Evolutionary conservation across 2,329 filamentous ascomycete genomes (phyloP).

Genomic region (Neofusicoccum kwambonambiense): DNA sequence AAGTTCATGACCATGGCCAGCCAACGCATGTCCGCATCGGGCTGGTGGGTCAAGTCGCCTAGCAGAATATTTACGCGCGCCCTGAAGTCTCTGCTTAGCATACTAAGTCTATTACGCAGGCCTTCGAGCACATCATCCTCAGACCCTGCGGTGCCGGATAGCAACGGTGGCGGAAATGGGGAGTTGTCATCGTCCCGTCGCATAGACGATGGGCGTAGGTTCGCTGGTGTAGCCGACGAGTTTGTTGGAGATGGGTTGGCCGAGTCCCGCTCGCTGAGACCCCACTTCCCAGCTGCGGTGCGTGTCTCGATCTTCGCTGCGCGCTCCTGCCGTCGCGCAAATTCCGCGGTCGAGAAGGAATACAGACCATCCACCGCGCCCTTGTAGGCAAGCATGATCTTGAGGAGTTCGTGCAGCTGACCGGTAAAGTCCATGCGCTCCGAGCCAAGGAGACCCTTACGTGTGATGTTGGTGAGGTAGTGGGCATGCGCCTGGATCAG

Average conservation of each 20-base stretch:
- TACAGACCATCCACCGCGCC: constrained; percentile 93
- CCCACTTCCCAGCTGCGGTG: constrained; percentile 65
- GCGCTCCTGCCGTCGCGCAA: constrained; percentile 83
- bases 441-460: constrained; percentile 89
- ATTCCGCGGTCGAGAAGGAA: constrained; percentile 91
- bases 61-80: constrained; percentile 75
- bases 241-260: constrained; percentile 27
- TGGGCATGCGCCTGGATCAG: constrained; percentile 86
- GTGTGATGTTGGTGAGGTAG: constrained; percentile 91
- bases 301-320: constrained; percentile 69
- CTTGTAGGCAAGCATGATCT: constrained; percentile 90
- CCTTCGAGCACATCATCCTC: constrained; percentile 61
- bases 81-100: constrained; percentile 74
- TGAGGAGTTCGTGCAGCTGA: constrained; percentile 88
- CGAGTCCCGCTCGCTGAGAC: constrained; percentile 55
- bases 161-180: constrained; percentile 43
- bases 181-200: constrained; percentile 35
- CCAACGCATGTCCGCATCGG: constrained; percentile 93
- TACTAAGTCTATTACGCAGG: constrained; percentile 69
- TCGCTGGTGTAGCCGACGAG: constrained; percentile 27
- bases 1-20: constrained; percentile 98
- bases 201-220: constrained; percentile 31
- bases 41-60: constrained; percentile 88
- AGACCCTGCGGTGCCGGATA: constrained; percentile 36
- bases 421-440: constrained; percentile 71